phyloP scores from a whole-genome alignment of 257 asterid species.

The Voacanga thouarsii region DNA sequence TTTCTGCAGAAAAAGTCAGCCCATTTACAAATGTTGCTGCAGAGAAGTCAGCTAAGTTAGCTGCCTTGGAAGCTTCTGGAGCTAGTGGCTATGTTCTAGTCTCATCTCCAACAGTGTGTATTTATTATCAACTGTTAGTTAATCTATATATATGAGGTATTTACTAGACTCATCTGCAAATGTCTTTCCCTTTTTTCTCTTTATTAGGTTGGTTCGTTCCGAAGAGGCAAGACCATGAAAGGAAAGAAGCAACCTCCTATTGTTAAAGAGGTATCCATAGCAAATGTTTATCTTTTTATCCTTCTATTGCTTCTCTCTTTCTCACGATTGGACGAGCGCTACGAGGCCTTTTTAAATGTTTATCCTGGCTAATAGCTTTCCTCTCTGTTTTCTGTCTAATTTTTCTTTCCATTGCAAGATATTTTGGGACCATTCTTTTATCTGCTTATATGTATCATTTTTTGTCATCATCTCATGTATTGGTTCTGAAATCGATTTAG shows the following conservation, averaged over 20 bases:
- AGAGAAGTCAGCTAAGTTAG: conserved; percentile 64
- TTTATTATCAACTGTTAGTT: conserved; percentile 13
- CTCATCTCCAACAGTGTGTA: conserved; percentile 61
- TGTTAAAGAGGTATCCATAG: conserved; percentile 62
- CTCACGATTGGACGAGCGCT: not conserved
- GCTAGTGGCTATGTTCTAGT: conserved; percentile 56
- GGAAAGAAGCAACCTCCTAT: conserved; percentile 65
- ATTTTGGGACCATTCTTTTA: not conserved
- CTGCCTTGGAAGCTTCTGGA: conserved; percentile 67
- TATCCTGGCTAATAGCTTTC: not conserved
- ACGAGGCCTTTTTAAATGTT: not conserved
- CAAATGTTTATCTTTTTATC: not conserved
- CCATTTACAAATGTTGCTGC: conserved; percentile 55
- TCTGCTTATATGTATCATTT: not conserved
- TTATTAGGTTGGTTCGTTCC: conserved; percentile 67
- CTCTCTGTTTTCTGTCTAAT: not conserved
- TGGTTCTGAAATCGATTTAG: not conserved
- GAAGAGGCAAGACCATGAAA: conserved; percentile 58
- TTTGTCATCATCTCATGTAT: not conserved
- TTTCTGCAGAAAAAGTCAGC: conserved; percentile 54
- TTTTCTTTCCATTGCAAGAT: not conserved
- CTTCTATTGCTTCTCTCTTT: not conserved
- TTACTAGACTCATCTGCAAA: conserved; percentile 3
- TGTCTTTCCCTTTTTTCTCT: conserved; percentile 16
- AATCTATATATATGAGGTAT: conserved; percentile 9